Evolutionary conservation across 164 flowering plant species (phyloP).

Genomic region (grape (Vitis vinifera)): ASM3070453v1 NC_081819.1:13220001-13220500

Average conservation of each 20-base stretch:
- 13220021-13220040: slow-evolving; percentile 52
- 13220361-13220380: slow-evolving; percentile 17
- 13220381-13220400: slow-evolving; percentile 42
- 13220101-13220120: slow-evolving; percentile 38
- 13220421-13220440: slow-evolving; percentile 40
- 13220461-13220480: slow-evolving; percentile 30
- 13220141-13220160: slow-evolving; percentile 44
- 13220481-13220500: slow-evolving; percentile 28
- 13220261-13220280: slow-evolving; percentile 33
- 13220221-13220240: slow-evolving; percentile 49
- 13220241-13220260: slow-evolving; percentile 40
- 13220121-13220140: slow-evolving; percentile 24
- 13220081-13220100: slow-evolving; percentile 34
- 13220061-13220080: slow-evolving; percentile 66
- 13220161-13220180: slow-evolving; percentile 29
- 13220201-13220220: slow-evolving; percentile 64
- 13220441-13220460: slow-evolving; percentile 48
- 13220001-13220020: slow-evolving; percentile 36
- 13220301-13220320: slow-evolving; percentile 66
- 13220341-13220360: slow-evolving; percentile 25
- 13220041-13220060: slow-evolving; percentile 35
- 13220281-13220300: slow-evolving; percentile 56
- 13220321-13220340: slow-evolving; percentile 56
- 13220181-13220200: slow-evolving; percentile 29
- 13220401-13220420: slow-evolving; percentile 67